Base-by-base conservation (phyloP, 257 asterid species). In the Parsonsia alboflavescens region DNA sequence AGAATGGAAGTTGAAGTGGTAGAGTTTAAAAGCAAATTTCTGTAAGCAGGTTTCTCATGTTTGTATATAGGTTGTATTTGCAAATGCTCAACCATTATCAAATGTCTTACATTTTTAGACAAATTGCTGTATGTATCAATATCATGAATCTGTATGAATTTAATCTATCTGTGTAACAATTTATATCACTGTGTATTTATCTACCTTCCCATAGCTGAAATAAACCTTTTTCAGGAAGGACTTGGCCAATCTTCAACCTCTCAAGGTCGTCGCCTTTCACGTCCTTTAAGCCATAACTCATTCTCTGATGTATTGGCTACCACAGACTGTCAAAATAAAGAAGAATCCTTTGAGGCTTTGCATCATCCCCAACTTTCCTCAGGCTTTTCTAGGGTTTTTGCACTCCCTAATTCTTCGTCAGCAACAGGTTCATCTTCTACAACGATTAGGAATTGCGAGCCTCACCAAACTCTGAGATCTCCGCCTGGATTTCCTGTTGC, bases 171-270 rank as follows among this genome's bases (percentile, higher is more conserved):
- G 48, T 36, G 4, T 33, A 17, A 63, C 48, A 63, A 63, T 63
- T 63, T 16, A 3, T 6, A 62, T 4, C 4, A 13, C 10, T 28
- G 10, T 13, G 19, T 16, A 0, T 62, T 62, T 17, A 56, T 58
- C 26, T 9, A 24, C 19, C 58, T 65, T 0, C 56, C 30, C 56
- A 22, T 42, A 41, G 26, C 59, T 63, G 67, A 72, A 39, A 41
- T 68, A 45, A 52, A 6, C 46, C 22, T 17, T 71, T 75, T 78
- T 56, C 90, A 93, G 97, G 97, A 87, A 82, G 92, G 88, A 73
- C 75, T 46, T 71, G 78, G 83, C 66, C 93, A 88, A 28, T 78
- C 85, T 17, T 73, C 73, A 61, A 58, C 70, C 70, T 79, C 92
- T n/a, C 70, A 73, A 0, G 58, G 76, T 76, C 73, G 77, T 74